Conservation (phyloP, 1,284 basidiomycete species). For the Mixia osmundae region DNA sequence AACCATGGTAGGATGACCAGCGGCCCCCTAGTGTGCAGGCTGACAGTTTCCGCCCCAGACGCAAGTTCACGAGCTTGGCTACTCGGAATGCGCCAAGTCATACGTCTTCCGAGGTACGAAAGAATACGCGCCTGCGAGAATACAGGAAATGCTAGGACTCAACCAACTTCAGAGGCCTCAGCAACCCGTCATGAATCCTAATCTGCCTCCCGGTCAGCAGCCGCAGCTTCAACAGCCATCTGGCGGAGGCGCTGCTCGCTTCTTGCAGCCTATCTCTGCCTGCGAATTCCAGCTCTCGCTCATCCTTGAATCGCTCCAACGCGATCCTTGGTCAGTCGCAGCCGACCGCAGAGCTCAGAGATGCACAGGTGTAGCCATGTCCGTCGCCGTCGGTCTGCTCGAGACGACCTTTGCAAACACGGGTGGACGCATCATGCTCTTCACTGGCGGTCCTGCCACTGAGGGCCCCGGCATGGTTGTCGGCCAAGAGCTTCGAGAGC, state of each 20-base stretch:
- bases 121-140: constrained; percentile 89
- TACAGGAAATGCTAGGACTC: constrained; percentile 94
- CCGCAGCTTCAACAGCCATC: not conserved
- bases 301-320: constrained; percentile 66
- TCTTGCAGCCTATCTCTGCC: constrained; percentile 77
- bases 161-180: constrained; percentile 25
- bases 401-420: constrained; percentile 94
- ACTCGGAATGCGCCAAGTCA: constrained; percentile 85
- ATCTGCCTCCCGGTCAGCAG: constrained; percentile 20
- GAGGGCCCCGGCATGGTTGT: constrained; percentile 96
- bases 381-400: constrained; percentile 80
- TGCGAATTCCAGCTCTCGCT: constrained; percentile 92
- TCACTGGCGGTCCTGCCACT: constrained; percentile 85
- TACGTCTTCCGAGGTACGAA: constrained; percentile 99
- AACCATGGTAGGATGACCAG: constrained; percentile 49
- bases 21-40: not conserved
- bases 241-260: constrained; percentile 58
- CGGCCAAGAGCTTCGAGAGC: constrained; percentile 81
- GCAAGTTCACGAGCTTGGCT: constrained; percentile 96
- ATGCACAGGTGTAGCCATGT: constrained; percentile 84
- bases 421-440: constrained; percentile 87
- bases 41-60: constrained; percentile 31
- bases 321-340: constrained; percentile 94
- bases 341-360: constrained; percentile 85
- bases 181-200: constrained; percentile 32